phyloP scores from a whole-genome alignment of 331 rosid species.

The Spiraea crenata region DNA sequence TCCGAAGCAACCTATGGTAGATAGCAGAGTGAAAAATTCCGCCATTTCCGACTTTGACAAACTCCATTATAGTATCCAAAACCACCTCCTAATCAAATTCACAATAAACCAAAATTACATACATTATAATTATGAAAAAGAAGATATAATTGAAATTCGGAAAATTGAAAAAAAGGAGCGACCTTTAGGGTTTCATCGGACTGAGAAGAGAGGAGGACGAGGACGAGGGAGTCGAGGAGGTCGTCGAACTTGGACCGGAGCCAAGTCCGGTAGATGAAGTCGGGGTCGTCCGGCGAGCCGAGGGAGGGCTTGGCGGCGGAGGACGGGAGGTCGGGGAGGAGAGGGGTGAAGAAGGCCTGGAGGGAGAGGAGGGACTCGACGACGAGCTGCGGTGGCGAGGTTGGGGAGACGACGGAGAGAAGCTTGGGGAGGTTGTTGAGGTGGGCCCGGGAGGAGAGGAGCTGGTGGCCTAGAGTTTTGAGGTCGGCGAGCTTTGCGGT shows the following conservation, averaged over 20 bases:
- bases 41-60: constrained; percentile 60
- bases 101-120: too few relatives aligned
- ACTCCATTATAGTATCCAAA: constrained; percentile 85
- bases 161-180: neutral
- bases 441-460: constrained; percentile 72
- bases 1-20: constrained; percentile 58
- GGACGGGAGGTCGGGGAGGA: constrained; percentile 63
- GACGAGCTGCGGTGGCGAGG: constrained; percentile 64
- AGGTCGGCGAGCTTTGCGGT: constrained; percentile 47
- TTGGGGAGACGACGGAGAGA: constrained; percentile 56
- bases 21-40: constrained; percentile 76
- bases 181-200: constrained; percentile 58
- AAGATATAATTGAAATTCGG: neutral
- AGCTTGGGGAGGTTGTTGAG: constrained; percentile 86
- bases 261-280: constrained; percentile 74
- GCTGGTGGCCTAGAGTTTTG: constrained; percentile 67
- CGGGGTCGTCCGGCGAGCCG: constrained; percentile 40
- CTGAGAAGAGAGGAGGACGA: constrained; percentile 43
- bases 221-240: constrained; percentile 54
- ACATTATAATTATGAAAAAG: neutral
- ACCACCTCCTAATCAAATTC: constrained; percentile 53
- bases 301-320: constrained; percentile 28
- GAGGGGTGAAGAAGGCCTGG: constrained; percentile 75
- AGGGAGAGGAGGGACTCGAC: constrained; percentile 83
- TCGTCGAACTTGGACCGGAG: constrained; percentile 83